Conservation (phyloP, 2,329 filamentous ascomycete genomes). For the Fusarium verrucosum region DNA sequence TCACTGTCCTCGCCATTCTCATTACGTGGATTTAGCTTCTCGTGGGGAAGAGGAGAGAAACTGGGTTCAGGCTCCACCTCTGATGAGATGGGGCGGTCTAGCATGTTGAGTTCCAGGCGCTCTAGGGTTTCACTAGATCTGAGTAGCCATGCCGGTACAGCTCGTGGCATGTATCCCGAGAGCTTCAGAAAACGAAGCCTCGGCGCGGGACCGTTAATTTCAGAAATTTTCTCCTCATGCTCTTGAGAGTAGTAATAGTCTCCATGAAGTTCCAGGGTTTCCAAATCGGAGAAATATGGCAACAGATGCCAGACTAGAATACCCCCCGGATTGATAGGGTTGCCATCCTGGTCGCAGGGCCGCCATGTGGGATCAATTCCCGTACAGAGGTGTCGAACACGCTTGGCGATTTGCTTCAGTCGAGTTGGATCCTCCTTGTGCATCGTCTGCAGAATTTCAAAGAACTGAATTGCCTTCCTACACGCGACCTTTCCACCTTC, state of each 20-base stretch:
- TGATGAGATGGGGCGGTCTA: conserved; percentile 9
- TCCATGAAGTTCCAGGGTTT: conserved; percentile 22
- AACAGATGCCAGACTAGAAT: conserved; percentile 23
- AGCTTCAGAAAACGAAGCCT: conserved; percentile 24
- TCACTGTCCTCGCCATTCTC: not conserved
- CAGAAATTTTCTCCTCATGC: rapidly evolving
- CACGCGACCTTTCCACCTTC: not conserved
- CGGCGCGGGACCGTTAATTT: not conserved
- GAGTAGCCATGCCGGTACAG: conserved; percentile 20
- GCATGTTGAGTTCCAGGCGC: conserved; percentile 25
- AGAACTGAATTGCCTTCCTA: not conserved
- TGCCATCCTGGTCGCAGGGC: rapidly evolving
- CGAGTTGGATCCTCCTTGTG: not conserved
- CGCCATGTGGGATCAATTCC: not conserved
- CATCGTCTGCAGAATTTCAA: not conserved
- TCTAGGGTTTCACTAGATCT: not conserved
- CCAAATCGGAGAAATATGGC: conserved; percentile 17
- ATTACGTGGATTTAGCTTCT: not conserved
- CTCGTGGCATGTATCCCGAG: conserved; percentile 7
- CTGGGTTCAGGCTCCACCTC: rapidly evolving
- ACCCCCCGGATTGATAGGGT: not conserved
- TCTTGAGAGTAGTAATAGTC: rapidly evolving
- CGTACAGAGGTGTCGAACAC: conserved; percentile 10
- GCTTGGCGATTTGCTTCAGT: not conserved
- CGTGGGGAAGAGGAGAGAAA: not conserved